Evolutionary conservation across 1,284 basidiomycete genomes (phyloP).

Genomic region (Sphaerobolus stellatus): DNA sequence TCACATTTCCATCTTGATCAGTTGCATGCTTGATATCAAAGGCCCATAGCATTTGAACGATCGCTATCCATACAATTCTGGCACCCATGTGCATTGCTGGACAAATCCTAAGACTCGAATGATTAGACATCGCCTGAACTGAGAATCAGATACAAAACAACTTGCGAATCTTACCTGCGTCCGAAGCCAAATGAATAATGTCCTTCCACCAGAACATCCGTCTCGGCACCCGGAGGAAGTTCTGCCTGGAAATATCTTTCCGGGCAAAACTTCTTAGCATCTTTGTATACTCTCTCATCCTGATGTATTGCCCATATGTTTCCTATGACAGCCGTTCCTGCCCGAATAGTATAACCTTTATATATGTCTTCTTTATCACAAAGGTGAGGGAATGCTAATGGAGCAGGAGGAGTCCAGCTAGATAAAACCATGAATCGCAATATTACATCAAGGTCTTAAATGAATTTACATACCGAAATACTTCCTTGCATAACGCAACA

Average conservation of each 20-base stretch:
- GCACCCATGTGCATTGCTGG: constrained; percentile 11
- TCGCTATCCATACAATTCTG: constrained; percentile 10
- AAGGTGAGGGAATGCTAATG: constrained; percentile 9
- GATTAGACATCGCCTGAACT: no score
- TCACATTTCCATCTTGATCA: constrained; percentile 8
- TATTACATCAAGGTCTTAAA: no score
- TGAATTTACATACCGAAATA: constrained; percentile 12
- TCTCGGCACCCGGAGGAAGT: neutral
- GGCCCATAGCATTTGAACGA: constrained; percentile 11
- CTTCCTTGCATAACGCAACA: constrained; percentile 14
- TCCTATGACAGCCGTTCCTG: constrained; percentile 1
- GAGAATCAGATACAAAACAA: no score
- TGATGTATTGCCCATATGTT: constrained; percentile 13
- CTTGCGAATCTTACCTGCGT: constrained; percentile 1
- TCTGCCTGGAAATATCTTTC: constrained; percentile 20
- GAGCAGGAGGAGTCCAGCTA: constrained; percentile 13
- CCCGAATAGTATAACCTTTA: constrained; percentile 7
- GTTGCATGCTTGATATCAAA: constrained; percentile 7
- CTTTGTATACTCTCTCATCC: constrained; percentile 3
- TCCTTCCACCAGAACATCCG: constrained; percentile 9
- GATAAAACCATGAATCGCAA: no score
- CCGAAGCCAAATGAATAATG: constrained; percentile 23
- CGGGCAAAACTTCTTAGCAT: constrained; percentile 16
- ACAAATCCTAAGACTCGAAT: constrained; percentile 2
- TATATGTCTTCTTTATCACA: constrained; percentile 7